phyloP scores from a whole-genome alignment of 305 asterid genomes.

The Monarda citriodora region DNA sequence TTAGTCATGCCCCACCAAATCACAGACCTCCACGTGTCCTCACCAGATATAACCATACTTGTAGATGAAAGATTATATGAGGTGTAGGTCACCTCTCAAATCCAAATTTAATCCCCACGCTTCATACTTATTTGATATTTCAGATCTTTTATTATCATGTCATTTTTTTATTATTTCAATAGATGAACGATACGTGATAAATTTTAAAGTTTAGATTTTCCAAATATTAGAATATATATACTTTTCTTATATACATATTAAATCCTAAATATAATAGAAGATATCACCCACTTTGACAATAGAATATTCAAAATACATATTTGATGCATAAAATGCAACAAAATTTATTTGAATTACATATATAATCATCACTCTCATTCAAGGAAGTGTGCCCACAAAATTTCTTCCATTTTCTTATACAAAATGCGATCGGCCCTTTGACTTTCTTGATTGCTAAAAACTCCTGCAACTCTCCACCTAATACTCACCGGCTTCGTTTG shows the following conservation, averaged over 20 bases:
- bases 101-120: conserved; percentile 12
- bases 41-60: conserved; percentile 31
- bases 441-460: conserved; percentile 22
- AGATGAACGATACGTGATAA: too few relatives aligned
- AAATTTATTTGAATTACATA: too few relatives aligned
- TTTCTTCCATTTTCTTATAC: neutral
- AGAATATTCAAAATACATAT: too few relatives aligned
- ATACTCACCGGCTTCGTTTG: conserved; percentile 2
- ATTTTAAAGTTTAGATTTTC: too few relatives aligned
- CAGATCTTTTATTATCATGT: too few relatives aligned
- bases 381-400: conserved; percentile 5
- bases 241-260: too few relatives aligned
- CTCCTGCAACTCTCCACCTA: conserved; percentile 25
- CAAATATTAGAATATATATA: too few relatives aligned
- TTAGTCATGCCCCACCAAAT: conserved; percentile 11
- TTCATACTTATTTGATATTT: neutral
- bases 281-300: too few relatives aligned
- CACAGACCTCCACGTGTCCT: conserved; percentile 25
- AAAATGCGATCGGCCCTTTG: conserved; percentile 14
- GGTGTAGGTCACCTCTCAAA: conserved; percentile 73
- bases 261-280: too few relatives aligned
- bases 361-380: conserved; percentile 8
- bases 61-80: conserved; percentile 63
- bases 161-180: too few relatives aligned
- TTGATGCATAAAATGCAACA: neutral